These are phyloP conservation scores for Cryoendolithus antarcticus DNA, from an alignment of 2,329 filamentous ascomycete species.

Conservation along the genomic window DNA sequence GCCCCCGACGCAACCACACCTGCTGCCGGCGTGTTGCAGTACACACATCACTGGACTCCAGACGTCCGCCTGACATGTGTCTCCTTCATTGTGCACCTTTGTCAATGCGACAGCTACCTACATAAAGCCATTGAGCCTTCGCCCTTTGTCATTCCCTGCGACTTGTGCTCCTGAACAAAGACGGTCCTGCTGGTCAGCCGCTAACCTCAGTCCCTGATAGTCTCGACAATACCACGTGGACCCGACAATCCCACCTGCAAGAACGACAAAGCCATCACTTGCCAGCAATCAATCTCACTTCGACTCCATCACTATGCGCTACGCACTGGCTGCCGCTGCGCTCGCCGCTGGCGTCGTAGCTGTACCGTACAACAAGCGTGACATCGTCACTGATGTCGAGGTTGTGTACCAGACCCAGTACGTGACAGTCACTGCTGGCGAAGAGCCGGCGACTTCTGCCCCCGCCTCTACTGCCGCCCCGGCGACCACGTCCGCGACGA, in stretches of 20 bases:
- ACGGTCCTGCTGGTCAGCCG: slow-evolving; percentile 6
- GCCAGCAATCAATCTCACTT: slow-evolving; percentile 11
- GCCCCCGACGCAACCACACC: slow-evolving; percentile 4
- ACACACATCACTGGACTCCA: slow-evolving; percentile 3
- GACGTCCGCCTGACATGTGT: slow-evolving; percentile 2
- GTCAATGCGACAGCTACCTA: slow-evolving; percentile 5
- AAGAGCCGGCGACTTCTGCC: slow-evolving; percentile 7
- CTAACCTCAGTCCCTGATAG: slow-evolving; percentile 1
- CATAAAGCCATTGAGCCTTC: not conserved
- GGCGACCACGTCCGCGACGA: slow-evolving; percentile 3
- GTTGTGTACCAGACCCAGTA: slow-evolving; percentile 21
- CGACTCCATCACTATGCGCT: slow-evolving; percentile 22
- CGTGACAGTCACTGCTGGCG: slow-evolving; percentile 23
- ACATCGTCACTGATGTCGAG: slow-evolving; percentile 18
- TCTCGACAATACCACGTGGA: slow-evolving; percentile 3
- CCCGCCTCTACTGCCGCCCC: slow-evolving; percentile 5
- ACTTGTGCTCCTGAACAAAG: slow-evolving; percentile 3
- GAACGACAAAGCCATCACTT: slow-evolving; percentile 4
- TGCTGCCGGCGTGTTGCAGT: not conserved
- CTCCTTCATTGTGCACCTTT: slow-evolving; percentile 2
- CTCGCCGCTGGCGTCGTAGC: slow-evolving; percentile 25
- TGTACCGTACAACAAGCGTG: slow-evolving; percentile 20
- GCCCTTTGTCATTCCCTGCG: slow-evolving; percentile 4
- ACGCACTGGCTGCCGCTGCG: slow-evolving; percentile 22
- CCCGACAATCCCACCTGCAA: slow-evolving; percentile 12